Conservation (phyloP, 2,329 filamentous ascomycete species). For the Basipetospora chlamydospora region DNA sequence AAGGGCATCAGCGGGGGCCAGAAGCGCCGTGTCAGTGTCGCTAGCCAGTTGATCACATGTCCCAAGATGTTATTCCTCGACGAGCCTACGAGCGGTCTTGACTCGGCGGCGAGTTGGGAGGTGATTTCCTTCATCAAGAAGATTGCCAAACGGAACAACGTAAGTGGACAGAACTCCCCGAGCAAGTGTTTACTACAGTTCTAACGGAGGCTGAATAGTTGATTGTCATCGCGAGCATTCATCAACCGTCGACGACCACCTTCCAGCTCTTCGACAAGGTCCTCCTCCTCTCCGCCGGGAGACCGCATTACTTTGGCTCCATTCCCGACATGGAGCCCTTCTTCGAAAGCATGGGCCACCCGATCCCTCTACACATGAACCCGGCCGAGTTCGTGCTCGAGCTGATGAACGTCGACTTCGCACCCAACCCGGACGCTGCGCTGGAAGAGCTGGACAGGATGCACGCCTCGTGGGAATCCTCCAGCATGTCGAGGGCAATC, state of each 20-base stretch:
- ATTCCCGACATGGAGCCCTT: slow-evolving; percentile 43
- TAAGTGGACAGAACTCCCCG: slow-evolving; percentile 17
- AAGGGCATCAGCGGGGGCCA: slow-evolving; percentile 79
- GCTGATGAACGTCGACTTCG: slow-evolving; percentile 65
- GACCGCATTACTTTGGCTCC: slow-evolving; percentile 58
- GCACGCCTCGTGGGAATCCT: slow-evolving; percentile 35
- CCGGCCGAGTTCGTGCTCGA: slow-evolving; percentile 71
- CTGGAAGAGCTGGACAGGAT: slow-evolving; percentile 35
- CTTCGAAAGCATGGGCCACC: slow-evolving; percentile 44
- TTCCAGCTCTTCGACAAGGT: slow-evolving; percentile 73
- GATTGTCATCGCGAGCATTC: slow-evolving; percentile 69
- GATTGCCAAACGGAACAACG: slow-evolving; percentile 52
- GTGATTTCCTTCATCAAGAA: slow-evolving; percentile 59
- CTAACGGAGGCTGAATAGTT: slow-evolving; percentile 28
- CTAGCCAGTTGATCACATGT: slow-evolving; percentile 65
- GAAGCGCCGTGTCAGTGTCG: slow-evolving; percentile 67
- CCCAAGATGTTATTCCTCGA: slow-evolving; percentile 73
- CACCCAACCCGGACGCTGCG: slow-evolving; percentile 30
- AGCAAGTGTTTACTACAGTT: neutral
- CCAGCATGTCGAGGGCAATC: slow-evolving; percentile 7
- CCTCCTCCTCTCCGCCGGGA: slow-evolving; percentile 55
- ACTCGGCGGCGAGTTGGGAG: slow-evolving; percentile 63
- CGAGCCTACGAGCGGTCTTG: slow-evolving; percentile 71
- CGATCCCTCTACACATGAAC: slow-evolving; percentile 57
- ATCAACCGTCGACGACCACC: slow-evolving; percentile 69